Evolutionary conservation across 495 filamentous ascomycete genomes (phyloP).

Genomic region (Talaromyces stipitatus): DNA sequence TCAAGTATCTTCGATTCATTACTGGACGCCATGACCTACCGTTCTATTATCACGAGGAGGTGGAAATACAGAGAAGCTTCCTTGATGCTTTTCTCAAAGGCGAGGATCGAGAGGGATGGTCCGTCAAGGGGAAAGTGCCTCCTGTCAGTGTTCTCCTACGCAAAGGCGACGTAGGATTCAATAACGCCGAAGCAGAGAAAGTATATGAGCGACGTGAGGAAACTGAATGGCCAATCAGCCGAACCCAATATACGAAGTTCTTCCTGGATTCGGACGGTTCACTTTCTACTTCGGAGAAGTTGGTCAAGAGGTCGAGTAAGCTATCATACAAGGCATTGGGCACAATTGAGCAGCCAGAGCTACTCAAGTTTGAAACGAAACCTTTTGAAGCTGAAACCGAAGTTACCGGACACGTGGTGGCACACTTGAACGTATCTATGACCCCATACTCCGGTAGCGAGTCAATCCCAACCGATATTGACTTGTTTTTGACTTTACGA

Average conservation of each 20-base stretch:
- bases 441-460: constrained; percentile 23
- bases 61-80: constrained; percentile 56
- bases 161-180: constrained; percentile 56
- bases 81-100: constrained; percentile 61
- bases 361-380: constrained; percentile 44
- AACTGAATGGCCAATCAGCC: constrained; percentile 54
- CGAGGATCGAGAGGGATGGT: constrained; percentile 53
- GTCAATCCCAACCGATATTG: constrained; percentile 44
- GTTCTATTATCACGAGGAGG: constrained; percentile 61
- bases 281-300: background rate
- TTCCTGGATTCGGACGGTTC: constrained; percentile 26
- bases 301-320: constrained; percentile 16
- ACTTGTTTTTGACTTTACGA: constrained; percentile 57
- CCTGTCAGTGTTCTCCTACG: constrained; percentile 51
- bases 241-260: constrained; percentile 51
- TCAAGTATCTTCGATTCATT: constrained; percentile 62
- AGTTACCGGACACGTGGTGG: constrained; percentile 58
- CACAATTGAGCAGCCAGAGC: constrained; percentile 33
- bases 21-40: constrained; percentile 63
- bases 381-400: constrained; percentile 52
- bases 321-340: constrained; percentile 50
- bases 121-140: constrained; percentile 39
- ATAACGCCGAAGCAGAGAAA: constrained; percentile 49
- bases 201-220: constrained; percentile 43
- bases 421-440: constrained; percentile 52